Evolutionary conservation across 768 basidiomycete genomes (phyloP).

Genomic region (Lactifluus echinatus): DNA sequence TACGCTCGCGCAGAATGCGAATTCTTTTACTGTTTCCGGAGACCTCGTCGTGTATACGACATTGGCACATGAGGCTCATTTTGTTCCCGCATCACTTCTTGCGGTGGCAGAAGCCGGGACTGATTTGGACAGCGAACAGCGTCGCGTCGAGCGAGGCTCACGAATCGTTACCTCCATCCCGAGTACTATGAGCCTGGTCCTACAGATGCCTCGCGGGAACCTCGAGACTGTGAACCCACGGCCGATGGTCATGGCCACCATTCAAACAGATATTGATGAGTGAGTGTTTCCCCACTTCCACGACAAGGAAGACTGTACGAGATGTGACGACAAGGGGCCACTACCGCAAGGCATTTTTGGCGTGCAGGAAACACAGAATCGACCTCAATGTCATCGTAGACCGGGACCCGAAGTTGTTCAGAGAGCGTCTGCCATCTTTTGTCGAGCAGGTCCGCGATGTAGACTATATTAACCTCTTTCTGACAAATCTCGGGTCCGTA

Average conservation of each 20-base stretch:
- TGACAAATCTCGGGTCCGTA: conserved; percentile 73
- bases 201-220: conserved; percentile 98
- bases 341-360: conserved; percentile 82
- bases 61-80: conserved; percentile 69
- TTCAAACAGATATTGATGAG: conserved; percentile 67
- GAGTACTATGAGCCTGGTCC: conserved; percentile 77
- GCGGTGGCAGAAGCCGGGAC: conserved; percentile 7
- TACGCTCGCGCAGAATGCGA: conserved; percentile 44
- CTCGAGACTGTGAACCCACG: conserved; percentile 92
- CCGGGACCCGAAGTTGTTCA: conserved; percentile 61
- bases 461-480: conserved; percentile 87
- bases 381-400: conserved; percentile 87
- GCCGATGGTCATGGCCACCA: conserved; percentile 80
- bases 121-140: conserved; percentile 46
- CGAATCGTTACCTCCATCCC: conserved; percentile 84
- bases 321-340: conserved; percentile 39
- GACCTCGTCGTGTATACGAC: conserved; percentile 83
- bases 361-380: conserved; percentile 89
- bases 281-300: conserved; percentile 31
- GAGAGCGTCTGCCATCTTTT: conserved; percentile 52
- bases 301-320: neutral
- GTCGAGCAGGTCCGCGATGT: conserved; percentile 82
- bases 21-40: conserved; percentile 66
- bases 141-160: conserved; percentile 85
- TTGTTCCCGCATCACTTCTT: conserved; percentile 46